Conservation (phyloP, 2,329 filamentous ascomycete species). For the Exophiala sp. region DNA sequence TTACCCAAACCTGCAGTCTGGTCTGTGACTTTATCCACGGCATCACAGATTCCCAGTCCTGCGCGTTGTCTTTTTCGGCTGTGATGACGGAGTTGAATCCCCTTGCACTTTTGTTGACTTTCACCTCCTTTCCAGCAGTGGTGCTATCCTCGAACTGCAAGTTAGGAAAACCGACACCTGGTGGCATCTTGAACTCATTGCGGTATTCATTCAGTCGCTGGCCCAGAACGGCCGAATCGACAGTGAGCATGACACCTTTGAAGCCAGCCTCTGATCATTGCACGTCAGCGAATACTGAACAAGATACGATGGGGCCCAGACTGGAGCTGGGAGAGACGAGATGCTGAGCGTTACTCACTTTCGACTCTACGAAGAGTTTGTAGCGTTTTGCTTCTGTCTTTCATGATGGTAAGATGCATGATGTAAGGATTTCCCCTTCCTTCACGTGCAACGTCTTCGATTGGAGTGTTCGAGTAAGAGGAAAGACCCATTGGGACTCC, state of each 20-base stretch:
- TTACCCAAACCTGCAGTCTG: constrained; percentile 19
- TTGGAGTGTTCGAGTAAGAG: constrained; percentile 42
- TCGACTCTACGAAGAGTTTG: no score
- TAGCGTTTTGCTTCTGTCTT: no score
- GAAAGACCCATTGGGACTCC: constrained; percentile 49
- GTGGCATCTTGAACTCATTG: constrained; percentile 43
- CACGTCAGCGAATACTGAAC: no score
- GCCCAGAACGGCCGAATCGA: constrained; percentile 50
- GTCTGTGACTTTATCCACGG: constrained; percentile 45
- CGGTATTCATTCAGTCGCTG: constrained; percentile 50
- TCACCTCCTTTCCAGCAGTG: neutral
- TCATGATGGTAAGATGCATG: neutral
- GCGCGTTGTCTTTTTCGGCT: constrained; percentile 33
- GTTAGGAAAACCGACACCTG: constrained; percentile 23
- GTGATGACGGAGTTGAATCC: neutral
- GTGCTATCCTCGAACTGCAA: constrained; percentile 17
- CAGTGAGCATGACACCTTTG: constrained; percentile 49
- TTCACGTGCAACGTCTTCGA: constrained; percentile 43
- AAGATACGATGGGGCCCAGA: no score
- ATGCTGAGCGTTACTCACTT: no score
- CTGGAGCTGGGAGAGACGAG: no score
- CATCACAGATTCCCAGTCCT: constrained; percentile 51
- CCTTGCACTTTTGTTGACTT: neutral
- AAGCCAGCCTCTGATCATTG: constrained; percentile 36
- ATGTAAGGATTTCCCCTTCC: constrained; percentile 18